Conservation (phyloP, 805 yeast genomes). For the Starmera amethionina region DNA sequence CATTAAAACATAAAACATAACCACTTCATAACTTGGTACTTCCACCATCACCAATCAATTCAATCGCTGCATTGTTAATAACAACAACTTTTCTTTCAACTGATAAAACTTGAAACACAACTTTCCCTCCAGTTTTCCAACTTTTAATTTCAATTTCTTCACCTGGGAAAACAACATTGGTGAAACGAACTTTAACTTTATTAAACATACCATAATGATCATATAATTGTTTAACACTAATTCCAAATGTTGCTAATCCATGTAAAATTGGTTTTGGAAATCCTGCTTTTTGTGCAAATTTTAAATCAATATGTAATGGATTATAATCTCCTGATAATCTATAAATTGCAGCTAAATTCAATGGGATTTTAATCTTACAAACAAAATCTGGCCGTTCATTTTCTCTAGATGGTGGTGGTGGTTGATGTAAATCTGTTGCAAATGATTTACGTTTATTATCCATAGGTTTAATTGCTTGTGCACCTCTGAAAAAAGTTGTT, state of each 20-base stretch:
- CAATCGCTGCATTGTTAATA: constrained; percentile 81
- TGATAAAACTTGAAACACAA: constrained; percentile 70
- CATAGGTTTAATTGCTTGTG: constrained; percentile 39
- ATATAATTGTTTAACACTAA: constrained; percentile 61
- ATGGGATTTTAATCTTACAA: constrained; percentile 43
- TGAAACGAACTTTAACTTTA: constrained; percentile 84
- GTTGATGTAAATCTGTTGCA: constrained; percentile 51
- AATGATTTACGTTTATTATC: constrained; percentile 44
- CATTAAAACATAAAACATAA: too few relatives aligned
- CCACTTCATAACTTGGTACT: constrained; percentile 25
- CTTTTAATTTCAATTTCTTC: constrained; percentile 73
- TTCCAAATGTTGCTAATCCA: constrained; percentile 85
- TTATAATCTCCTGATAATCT: constrained; percentile 90
- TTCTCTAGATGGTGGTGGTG: constrained; percentile 35
- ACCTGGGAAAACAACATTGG: constrained; percentile 91
- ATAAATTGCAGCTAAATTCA: constrained; percentile 80
- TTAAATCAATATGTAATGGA: constrained; percentile 93
- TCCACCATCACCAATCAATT: constrained; percentile 26
- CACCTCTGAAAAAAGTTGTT: constrained; percentile 74
- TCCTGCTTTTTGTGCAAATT: constrained; percentile 77
- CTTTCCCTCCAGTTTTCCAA: constrained; percentile 67
- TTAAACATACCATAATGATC: constrained; percentile 75
- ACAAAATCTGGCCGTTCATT: constrained; percentile 66
- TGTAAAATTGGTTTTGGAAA: constrained; percentile 85
- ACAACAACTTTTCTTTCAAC: constrained; percentile 72